Percentiles rank a stretch among this genome's conserved stretches.
Conservation (phyloP, 2,329 filamentous ascomycete genomes). For the Hypoxylon rubiginosum region DNA sequence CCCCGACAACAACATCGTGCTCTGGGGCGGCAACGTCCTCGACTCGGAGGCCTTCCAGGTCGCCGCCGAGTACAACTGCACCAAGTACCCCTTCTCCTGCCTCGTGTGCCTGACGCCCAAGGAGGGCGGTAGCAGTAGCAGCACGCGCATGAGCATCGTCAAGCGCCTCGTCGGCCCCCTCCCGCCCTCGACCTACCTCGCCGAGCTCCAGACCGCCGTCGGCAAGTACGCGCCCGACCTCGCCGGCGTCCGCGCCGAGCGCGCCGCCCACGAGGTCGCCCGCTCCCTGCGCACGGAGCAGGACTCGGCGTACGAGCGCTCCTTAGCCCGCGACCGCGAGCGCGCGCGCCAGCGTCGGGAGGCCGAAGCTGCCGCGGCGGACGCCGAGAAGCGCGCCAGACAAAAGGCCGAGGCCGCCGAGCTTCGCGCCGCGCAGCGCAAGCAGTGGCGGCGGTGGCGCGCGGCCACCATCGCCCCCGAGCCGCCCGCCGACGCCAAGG, state of each 20-base stretch:
- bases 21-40: conserved; percentile 94
- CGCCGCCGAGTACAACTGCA: conserved; percentile 86
- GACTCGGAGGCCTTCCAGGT: conserved; percentile 97
- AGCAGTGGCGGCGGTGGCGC: conserved; percentile 87
- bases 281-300: conserved; percentile 87
- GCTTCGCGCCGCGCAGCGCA: conserved; percentile 59
- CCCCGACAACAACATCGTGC: conserved; percentile 80
- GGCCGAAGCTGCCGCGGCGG: conserved; percentile 77
- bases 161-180: conserved; percentile 82
- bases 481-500: conserved; percentile 72
- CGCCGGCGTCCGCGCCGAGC: conserved; percentile 78
- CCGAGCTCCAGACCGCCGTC: conserved; percentile 80
- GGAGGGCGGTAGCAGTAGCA: conserved; percentile 81
- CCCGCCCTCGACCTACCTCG: conserved; percentile 77
- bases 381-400: conserved; percentile 73
- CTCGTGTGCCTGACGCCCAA: conserved; percentile 89
- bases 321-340: conserved; percentile 88
- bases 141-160: conserved; percentile 91
- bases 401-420: conserved; percentile 73
- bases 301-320: conserved; percentile 93
- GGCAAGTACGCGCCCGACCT: conserved; percentile 82
- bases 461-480: conserved; percentile 76
- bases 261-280: conserved; percentile 84
- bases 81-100: conserved; percentile 91
- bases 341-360: conserved; percentile 82